These are phyloP conservation scores for Syzygium aromaticum DNA, from an alignment of 345 rosid species.

Conservation along the genomic window DNA sequence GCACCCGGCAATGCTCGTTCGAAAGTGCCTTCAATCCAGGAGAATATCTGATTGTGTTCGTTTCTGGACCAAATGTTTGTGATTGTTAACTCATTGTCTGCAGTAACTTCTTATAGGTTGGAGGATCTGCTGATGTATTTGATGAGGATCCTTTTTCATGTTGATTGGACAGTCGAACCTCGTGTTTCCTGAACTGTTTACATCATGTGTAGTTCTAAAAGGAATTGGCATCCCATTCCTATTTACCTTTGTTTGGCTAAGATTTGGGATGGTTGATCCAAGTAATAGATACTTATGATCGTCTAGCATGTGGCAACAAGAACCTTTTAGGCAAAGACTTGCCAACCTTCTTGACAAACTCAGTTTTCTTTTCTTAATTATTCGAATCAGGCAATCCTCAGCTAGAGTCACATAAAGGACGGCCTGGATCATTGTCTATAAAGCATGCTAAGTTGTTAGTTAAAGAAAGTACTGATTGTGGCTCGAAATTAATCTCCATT, in stretches of 20 bases:
- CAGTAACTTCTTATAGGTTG: not conserved
- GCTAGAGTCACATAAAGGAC: not conserved
- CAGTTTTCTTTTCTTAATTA: not conserved
- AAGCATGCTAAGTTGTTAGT: not conserved
- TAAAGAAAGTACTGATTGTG: not conserved
- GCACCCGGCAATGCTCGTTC: not conserved
- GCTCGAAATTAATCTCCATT: not conserved
- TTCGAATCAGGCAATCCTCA: not conserved
- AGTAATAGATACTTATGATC: not conserved
- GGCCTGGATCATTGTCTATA: not conserved
- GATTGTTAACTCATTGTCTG: not conserved
- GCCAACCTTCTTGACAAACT: not conserved
- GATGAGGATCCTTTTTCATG: not conserved
- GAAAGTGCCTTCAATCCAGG: not conserved
- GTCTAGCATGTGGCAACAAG: not conserved
- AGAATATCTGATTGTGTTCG: not conserved
- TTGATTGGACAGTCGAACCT: not conserved
- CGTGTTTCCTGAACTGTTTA: not conserved
- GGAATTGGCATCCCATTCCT: not conserved
- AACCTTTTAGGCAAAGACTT: not conserved
- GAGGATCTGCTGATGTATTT: not conserved
- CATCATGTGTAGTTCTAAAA: not conserved
- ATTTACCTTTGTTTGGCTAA: not conserved
- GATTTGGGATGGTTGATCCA: not conserved
- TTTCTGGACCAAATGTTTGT: not conserved